Percentiles rank a stretch among this genome's conserved stretches.
These are phyloP conservation scores for Cyphellophora europaea DNA, from an alignment of 2,329 filamentous ascomycete species.

Conservation along the genomic window DNA sequence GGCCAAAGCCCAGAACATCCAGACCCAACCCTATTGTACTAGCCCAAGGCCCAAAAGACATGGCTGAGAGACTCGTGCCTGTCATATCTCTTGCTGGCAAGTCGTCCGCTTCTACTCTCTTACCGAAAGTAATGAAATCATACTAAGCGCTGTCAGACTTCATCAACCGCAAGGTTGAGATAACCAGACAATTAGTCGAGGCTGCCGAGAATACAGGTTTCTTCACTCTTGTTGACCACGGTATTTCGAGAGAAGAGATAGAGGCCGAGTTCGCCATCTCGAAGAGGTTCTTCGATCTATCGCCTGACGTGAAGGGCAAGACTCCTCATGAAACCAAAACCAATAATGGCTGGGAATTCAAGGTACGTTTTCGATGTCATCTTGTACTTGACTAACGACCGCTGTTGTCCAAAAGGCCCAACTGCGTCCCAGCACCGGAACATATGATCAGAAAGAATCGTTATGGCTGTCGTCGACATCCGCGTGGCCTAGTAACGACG, in stretches of 20 bases:
- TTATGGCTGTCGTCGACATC: constrained; percentile 48
- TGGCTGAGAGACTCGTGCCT: neutral
- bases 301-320: constrained; percentile 40
- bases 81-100: neutral
- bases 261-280: constrained; percentile 41
- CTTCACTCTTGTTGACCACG: constrained; percentile 48
- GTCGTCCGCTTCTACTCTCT: too few species aligned
- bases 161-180: constrained; percentile 40
- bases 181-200: constrained; percentile 40
- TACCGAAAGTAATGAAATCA: too few species aligned
- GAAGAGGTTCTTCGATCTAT: constrained; percentile 45
- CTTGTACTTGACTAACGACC: too few species aligned
- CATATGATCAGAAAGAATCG: constrained; percentile 50
- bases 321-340: constrained; percentile 43
- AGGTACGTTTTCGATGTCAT: neutral
- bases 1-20: too few species aligned
- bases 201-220: constrained; percentile 51
- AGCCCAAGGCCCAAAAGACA: too few species aligned
- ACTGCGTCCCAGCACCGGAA: constrained; percentile 49
- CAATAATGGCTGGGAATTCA: constrained; percentile 50
- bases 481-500: constrained; percentile 44
- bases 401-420: constrained; percentile 39
- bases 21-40: too few species aligned
- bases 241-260: constrained; percentile 39
- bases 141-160: too few species aligned